Evolutionary conservation across 306 rosid species (phyloP), one percentile per base, ranked within the genome.

Genomic region (Gastrolobium villosum): DNA sequence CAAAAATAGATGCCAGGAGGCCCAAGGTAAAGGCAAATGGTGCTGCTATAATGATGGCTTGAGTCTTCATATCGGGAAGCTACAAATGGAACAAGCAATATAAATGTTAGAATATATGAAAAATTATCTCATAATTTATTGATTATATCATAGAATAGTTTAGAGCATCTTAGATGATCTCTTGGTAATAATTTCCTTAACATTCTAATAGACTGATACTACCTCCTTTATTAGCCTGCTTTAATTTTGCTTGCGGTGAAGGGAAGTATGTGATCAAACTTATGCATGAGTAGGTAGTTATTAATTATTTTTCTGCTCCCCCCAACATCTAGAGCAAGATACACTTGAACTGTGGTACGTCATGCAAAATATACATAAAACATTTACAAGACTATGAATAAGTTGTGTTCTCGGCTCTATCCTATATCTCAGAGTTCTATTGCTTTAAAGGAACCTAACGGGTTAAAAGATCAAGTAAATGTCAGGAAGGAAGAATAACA

Each of bases 11-110:
- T 20, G 96, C 87, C 53, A 88, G 70, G 80, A 95, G 88, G 77
- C 98, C 97, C 78, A 95, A 83, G 65, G 93, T 87, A 86, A 95
- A 86, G 31, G 99, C 89, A 84, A 92, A 95, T 52, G 99, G 99
- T 40, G 94, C 98, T 48, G 99, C 86, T 28, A 92, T 77, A 39
- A 88, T 73, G 63, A 95, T 89, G 13, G 99, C 99, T 61, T 80
- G 84, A 86, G 94, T 85, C 93, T 86, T 91, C 93, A 95, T n/a
- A 62, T 88, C 93, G 14, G 77, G 97, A 65, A 95, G 89, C 99
- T 95, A 69, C 80, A 83, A 55, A 74, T 57, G 57, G 7, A 70
- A 41, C 41, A 83, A 61, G 45, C 26, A 20, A 20, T 20, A 20
- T 20, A 20, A 20, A 20, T 20, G 26, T 20, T 20, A 20, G 26